These are phyloP conservation scores for Globisporangium paroecandrum DNA, from an alignment of 352 stramenopile species.

Conservation along the genomic window DNA sequence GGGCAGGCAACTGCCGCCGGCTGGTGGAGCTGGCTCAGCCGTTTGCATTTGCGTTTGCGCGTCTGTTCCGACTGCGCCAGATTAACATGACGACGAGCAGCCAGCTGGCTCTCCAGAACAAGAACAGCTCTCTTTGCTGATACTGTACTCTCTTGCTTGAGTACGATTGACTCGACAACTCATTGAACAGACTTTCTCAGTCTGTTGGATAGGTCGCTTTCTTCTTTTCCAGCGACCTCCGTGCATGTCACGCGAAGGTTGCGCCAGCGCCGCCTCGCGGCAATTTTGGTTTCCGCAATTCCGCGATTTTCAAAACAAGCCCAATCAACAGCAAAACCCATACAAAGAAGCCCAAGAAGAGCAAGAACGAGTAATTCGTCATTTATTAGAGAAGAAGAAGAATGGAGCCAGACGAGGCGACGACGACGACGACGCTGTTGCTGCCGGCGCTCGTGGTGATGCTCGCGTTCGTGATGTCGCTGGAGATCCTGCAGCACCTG, in stretches of 20 bases:
- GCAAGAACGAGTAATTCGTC: slow-evolving; percentile 1
- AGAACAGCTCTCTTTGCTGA: not conserved
- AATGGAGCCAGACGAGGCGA: slow-evolving; percentile 5
- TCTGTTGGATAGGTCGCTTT: not conserved
- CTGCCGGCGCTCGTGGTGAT: slow-evolving; percentile 50
- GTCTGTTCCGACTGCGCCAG: not conserved
- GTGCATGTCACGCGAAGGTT: slow-evolving; percentile 3
- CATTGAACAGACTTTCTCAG: not conserved
- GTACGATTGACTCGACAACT: not conserved
- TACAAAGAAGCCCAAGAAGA: not conserved
- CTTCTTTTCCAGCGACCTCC: not conserved
- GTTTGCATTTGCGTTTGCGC: not conserved
- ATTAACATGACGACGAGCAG: slow-evolving; percentile 1
- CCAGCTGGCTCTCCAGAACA: not conserved
- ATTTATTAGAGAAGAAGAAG: not conserved
- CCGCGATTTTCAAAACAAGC: not conserved
- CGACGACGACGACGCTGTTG: slow-evolving; percentile 13
- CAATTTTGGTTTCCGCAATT: slow-evolving; percentile 9
- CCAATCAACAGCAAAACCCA: not conserved
- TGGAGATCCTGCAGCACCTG: slow-evolving; percentile 60
- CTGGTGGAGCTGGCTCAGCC: not conserved
- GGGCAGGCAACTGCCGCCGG: not conserved
- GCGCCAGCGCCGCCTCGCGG: not conserved
- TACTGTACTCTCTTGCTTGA: not conserved
- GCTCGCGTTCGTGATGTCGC: slow-evolving; percentile 39